phyloP scores from a whole-genome alignment of 1,284 basidiomycete species.

The Papiliotrema flavescens region DNA sequence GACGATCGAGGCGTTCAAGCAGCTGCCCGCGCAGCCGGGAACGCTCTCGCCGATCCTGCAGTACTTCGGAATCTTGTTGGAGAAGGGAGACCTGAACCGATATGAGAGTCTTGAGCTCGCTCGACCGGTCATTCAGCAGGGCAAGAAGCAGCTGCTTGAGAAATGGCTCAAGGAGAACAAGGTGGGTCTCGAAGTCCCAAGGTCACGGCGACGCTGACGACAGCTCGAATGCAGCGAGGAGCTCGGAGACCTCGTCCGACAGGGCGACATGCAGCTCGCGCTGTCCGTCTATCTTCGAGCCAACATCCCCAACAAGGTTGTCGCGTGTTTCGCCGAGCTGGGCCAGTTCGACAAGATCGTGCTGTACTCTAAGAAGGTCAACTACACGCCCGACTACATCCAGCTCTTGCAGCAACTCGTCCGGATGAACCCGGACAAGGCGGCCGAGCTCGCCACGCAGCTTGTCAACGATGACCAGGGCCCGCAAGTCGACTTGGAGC shows the following conservation, averaged over 20 bases:
- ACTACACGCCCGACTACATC: conserved; percentile 90
- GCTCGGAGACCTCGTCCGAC: conserved; percentile 92
- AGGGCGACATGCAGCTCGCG: conserved; percentile 93
- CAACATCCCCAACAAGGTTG: conserved; percentile 97
- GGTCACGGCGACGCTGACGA: background rate
- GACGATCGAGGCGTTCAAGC: conserved; percentile 98
- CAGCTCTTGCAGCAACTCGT: conserved; percentile 96
- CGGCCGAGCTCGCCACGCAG: conserved; percentile 95
- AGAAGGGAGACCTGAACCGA: conserved; percentile 97
- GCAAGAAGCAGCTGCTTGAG: conserved; percentile 94
- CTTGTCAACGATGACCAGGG: conserved; percentile 91
- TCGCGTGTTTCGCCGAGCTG: conserved; percentile 98
- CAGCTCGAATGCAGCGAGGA: conserved; percentile 98
- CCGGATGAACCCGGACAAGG: conserved; percentile 95
- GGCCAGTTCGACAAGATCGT: conserved; percentile 99
- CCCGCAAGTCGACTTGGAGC: conserved; percentile 88
- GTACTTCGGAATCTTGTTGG: conserved; percentile 96
- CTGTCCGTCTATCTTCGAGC: conserved; percentile 97
- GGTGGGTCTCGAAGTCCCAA: conserved; percentile 47
- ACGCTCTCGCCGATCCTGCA: conserved; percentile 95
- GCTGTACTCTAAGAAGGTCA: conserved; percentile 96
- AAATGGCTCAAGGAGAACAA: conserved; percentile 99
- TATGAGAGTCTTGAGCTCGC: conserved; percentile 95
- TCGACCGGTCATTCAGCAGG: conserved; percentile 91
- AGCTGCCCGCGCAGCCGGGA: conserved; percentile 83